A percentile compares a stretch with the other conserved stretches of the same genome.
phyloP scores from a whole-genome alignment of 2,329 filamentous ascomycete species.

The Aspergillus ustus region DNA sequence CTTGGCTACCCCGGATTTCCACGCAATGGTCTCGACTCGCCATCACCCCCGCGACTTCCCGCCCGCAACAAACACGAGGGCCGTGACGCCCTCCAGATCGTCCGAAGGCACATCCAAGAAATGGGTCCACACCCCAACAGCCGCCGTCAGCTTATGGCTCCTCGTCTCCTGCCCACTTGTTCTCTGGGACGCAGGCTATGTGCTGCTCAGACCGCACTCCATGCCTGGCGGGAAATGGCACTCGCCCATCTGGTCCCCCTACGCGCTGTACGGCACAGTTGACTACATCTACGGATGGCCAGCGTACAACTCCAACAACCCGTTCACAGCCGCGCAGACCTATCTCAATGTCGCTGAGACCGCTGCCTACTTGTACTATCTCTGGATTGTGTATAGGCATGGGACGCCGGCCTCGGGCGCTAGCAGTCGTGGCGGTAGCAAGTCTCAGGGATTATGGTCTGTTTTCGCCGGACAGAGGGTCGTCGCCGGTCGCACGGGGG shows the following conservation, averaged over 20 bases:
- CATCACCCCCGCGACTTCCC: conserved; percentile 58
- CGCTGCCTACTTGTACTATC: conserved; percentile 66
- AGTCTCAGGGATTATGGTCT: conserved; percentile 42
- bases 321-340: conserved; percentile 79
- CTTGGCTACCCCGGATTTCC: neutral
- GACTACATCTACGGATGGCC: conserved; percentile 83
- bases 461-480: conserved; percentile 55
- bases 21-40: conserved; percentile 58
- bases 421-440: conserved; percentile 29
- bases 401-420: conserved; percentile 38
- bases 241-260: conserved; percentile 74
- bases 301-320: conserved; percentile 68
- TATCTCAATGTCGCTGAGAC: conserved; percentile 72
- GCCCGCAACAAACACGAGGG: conserved; percentile 33
- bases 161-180: conserved; percentile 76
- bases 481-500: conserved; percentile 58
- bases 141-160: conserved; percentile 71
- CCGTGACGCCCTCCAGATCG: conserved; percentile 31
- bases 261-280: conserved; percentile 77
- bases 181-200: conserved; percentile 79
- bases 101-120: conserved; percentile 27
- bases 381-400: conserved; percentile 56
- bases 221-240: conserved; percentile 79
- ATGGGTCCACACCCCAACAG: conserved; percentile 65
- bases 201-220: conserved; percentile 76